These are phyloP conservation scores for Xylaria polymorpha DNA, from an alignment of 2,329 filamentous ascomycete genomes.

Conservation along the genomic window DNA sequence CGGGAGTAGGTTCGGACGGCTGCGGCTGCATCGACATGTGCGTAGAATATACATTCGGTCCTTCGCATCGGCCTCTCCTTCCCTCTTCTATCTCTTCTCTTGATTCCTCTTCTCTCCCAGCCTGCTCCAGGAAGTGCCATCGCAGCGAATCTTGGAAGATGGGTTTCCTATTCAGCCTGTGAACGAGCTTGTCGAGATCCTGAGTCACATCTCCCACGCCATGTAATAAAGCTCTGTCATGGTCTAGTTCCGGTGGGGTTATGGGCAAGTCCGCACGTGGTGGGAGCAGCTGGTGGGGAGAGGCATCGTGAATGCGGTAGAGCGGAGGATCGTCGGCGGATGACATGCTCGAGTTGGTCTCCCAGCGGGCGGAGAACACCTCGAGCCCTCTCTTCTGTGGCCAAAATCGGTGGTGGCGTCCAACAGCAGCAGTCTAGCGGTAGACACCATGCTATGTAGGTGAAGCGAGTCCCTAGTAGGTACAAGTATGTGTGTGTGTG, in stretches of 20 bases:
- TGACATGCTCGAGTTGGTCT: conserved; percentile 42
- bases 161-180: conserved; percentile 31
- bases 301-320: conserved; percentile 25
- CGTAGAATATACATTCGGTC: background rate
- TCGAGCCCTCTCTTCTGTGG: conserved; percentile 41
- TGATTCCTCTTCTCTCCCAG: background rate
- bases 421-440: background rate
- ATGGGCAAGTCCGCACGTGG: conserved; percentile 16
- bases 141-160: conserved; percentile 35
- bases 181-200: conserved; percentile 34
- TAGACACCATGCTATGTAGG: conserved; percentile 13
- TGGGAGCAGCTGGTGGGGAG: conserved; percentile 16
- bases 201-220: conserved; percentile 12
- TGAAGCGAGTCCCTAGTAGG: conserved; percentile 19
- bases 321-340: conserved; percentile 40
- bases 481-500: background rate
- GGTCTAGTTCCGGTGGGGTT: conserved; percentile 24
- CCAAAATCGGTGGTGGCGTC: conserved; percentile 29
- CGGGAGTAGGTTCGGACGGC: conserved; percentile 29
- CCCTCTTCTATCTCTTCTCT: background rate
- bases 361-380: conserved; percentile 43
- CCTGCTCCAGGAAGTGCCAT: conserved; percentile 22
- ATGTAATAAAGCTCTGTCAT: conserved; percentile 8
- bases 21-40: conserved; percentile 24
- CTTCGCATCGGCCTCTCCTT: background rate